phyloP scores from a whole-genome alignment of 139 green algal species.

The Micractinium conductrix region DNA sequence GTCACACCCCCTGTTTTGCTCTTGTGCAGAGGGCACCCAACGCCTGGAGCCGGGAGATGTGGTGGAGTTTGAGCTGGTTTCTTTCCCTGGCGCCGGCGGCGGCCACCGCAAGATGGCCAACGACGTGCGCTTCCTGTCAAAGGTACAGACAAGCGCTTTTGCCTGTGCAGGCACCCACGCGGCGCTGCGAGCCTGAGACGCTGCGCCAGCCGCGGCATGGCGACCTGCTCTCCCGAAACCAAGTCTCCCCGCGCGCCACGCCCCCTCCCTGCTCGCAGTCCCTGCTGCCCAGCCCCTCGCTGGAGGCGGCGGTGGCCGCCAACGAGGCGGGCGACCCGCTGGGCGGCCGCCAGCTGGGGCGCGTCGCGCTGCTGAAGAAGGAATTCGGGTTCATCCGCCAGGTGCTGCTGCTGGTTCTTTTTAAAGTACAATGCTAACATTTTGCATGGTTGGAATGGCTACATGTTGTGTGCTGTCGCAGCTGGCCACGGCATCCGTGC shows the following conservation, averaged over 20 bases:
- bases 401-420: too few species aligned
- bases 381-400: conserved; percentile 64
- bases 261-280: neutral
- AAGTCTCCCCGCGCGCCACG: neutral
- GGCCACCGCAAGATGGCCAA: conserved; percentile 15
- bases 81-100: neutral
- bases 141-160: too few species aligned
- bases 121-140: conserved; percentile 32
- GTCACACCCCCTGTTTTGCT: neutral
- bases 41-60: conserved; percentile 34
- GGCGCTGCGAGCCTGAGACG: too few species aligned
- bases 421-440: too few species aligned
- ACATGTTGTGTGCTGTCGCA: too few species aligned
- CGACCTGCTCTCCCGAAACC: too few species aligned
- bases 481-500: too few species aligned
- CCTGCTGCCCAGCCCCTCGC: neutral
- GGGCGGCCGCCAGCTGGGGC: conserved; percentile 39
- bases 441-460: too few species aligned
- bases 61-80: conserved; percentile 47
- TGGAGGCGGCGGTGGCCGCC: conserved; percentile 14
- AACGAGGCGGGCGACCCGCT: neutral
- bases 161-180: too few species aligned
- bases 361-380: conserved; percentile 48
- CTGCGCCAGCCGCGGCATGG: too few species aligned
- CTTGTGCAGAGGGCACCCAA: neutral